Conservation (phyloP, 1,284 basidiomycete genomes). For the Malassezia caprae region DNA sequence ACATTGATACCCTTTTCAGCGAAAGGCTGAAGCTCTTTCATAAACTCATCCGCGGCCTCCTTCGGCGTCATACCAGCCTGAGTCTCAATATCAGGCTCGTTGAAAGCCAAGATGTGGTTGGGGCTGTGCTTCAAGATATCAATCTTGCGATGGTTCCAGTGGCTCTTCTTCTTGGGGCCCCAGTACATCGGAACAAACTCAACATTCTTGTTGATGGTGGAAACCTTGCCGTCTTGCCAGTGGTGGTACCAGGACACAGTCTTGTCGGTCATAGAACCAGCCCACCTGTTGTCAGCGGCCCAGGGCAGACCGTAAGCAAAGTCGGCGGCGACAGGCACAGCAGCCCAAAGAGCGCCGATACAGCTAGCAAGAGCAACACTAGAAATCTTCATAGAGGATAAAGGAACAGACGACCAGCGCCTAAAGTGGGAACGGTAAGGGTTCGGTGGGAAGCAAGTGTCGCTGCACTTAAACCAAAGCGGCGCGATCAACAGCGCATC, state of each 20-base stretch:
- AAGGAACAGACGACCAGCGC: conserved; percentile 10
- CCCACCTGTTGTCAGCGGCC: conserved; percentile 36
- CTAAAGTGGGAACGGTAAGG: background rate
- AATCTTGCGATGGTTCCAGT: conserved; percentile 30
- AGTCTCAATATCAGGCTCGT: conserved; percentile 39
- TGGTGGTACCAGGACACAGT: conserved; percentile 41
- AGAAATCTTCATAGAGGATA: conserved; percentile 20
- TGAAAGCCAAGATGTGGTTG: conserved; percentile 30
- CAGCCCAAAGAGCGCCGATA: conserved; percentile 9
- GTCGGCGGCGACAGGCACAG: conserved; percentile 12
- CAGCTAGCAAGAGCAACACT: conserved; percentile 16
- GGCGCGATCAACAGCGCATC: background rate
- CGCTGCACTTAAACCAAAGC: background rate
- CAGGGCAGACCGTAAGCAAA: conserved; percentile 32
- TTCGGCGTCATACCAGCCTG: conserved; percentile 29
- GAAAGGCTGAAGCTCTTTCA: conserved; percentile 35
- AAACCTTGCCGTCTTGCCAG: conserved; percentile 35
- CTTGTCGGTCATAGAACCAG: conserved; percentile 25
- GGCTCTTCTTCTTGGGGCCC: conserved; percentile 27
- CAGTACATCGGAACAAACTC: conserved; percentile 43
- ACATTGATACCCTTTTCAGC: conserved; percentile 34
- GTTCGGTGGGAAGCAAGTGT: background rate
- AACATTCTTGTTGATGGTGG: conserved; percentile 21
- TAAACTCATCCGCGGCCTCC: conserved; percentile 30
- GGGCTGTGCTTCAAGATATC: conserved; percentile 22